Base-by-base conservation (phyloP, 805 yeast genomes). In the Clavispora vitiphila region DNA sequence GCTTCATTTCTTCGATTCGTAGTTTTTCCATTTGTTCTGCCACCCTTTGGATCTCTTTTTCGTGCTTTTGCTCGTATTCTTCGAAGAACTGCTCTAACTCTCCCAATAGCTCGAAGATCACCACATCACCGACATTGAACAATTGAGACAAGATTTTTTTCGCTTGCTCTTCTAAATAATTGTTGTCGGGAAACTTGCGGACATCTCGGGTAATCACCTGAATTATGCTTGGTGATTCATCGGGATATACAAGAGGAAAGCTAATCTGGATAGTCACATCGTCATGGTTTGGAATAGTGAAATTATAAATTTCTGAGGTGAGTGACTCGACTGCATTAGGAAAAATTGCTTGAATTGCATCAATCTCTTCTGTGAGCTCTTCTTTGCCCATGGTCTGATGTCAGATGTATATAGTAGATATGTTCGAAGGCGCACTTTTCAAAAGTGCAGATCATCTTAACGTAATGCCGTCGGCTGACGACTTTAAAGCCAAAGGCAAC, bases 311-410 rank as follows among this genome's bases (percentile, higher is more conserved):
- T 14, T 62, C 63, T 0, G 69, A 64, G 0, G 63, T 71, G 7
- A 72, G 39, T 20, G 51, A 53, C 3, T 63, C 61, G 26, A 80
- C 58, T 31, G 78, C 70, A 12, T 73, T 85, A 1, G 96, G 96
- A 56, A 79, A 91, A 10, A 93, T 91, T 3, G 96, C 93, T 42
- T 86, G 84, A 9, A 91, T 80, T 10, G 96, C 91, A 30, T 77
- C 80, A 15, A 87, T 62, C 56, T 91, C 99, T 41, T 87, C 93
- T 16, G 56, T 56, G 6, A 84, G 63, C 25, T 81, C 84, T 45
- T 76, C 76, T 15, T 29, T 2, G 10, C 20, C 32, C 32, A 29
- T 29, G 19, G 8, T 16, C 19, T 12, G n/a, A n/a, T n/a, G 11
- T 11, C 12, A 7, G 19, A 20, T 5, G 26, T 5, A 25, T 12